These are phyloP conservation scores for Angomonas ambiguus DNA, from an alignment of 208 protist species.

Conservation along the genomic window DNA sequence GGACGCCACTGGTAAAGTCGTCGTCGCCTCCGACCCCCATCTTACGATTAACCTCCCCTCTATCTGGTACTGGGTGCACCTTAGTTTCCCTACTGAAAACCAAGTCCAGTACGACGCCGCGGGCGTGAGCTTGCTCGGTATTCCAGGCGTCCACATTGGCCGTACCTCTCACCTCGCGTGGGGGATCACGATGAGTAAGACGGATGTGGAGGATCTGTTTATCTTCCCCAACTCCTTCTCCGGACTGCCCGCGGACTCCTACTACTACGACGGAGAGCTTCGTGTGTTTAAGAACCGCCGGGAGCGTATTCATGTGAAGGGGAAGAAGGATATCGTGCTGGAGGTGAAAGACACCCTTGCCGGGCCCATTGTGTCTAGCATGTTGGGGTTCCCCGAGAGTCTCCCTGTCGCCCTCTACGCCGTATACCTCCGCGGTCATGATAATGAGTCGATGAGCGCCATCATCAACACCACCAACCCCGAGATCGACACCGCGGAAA, in stretches of 20 bases:
- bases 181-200: constrained; percentile 69
- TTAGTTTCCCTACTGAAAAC: constrained; percentile 34
- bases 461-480: constrained; percentile 37
- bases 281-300: constrained; percentile 25
- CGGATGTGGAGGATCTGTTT: constrained; percentile 59
- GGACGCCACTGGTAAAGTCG: constrained; percentile 24
- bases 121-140: constrained; percentile 35
- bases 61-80: constrained; percentile 53
- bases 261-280: constrained; percentile 35
- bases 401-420: constrained; percentile 39
- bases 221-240: constrained; percentile 25
- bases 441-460: constrained; percentile 29
- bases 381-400: constrained; percentile 29
- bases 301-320: constrained; percentile 47
- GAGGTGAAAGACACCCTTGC: constrained; percentile 43
- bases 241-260: constrained; percentile 23
- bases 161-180: constrained; percentile 46
- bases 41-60: constrained; percentile 50
- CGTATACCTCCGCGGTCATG: constrained; percentile 32
- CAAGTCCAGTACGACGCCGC: constrained; percentile 33
- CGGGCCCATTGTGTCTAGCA: constrained; percentile 40
- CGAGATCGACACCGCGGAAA: constrained; percentile 26
- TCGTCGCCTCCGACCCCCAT: constrained; percentile 57
- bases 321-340: constrained; percentile 40
- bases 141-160: constrained; percentile 56